These are phyloP conservation scores for Salvia hispanica DNA, from an alignment of 257 asterid genomes.

Conservation along the genomic window DNA sequence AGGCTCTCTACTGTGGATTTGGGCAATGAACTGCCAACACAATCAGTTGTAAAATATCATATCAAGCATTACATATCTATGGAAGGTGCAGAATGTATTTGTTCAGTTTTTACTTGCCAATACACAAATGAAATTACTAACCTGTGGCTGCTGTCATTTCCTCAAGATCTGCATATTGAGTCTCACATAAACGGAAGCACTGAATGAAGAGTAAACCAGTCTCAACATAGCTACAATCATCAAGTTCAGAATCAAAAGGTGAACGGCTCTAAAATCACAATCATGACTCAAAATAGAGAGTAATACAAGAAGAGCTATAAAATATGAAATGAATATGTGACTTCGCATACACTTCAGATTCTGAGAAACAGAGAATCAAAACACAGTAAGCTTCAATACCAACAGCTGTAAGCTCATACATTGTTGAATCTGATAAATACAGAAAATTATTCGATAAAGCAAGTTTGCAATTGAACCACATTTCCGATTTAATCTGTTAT, in stretches of 20 bases:
- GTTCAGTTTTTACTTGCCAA: neutral
- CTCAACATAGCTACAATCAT: constrained; percentile 3
- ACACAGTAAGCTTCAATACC: neutral
- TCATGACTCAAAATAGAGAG: neutral
- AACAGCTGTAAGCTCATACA: neutral
- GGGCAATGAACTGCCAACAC: neutral
- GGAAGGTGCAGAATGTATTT: neutral
- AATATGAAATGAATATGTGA: neutral
- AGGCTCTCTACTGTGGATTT: neutral
- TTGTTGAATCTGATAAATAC: neutral
- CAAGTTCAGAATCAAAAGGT: neutral
- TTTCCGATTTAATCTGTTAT: neutral
- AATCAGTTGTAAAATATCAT: constrained; percentile 1
- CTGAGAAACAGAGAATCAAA: neutral
- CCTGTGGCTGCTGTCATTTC: too few relatives aligned
- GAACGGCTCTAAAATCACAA: neutral
- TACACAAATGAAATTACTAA: neutral
- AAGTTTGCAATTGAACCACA: neutral
- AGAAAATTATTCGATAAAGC: neutral
- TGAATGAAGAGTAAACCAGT: neutral
- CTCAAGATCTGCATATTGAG: too few relatives aligned
- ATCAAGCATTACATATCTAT: neutral
- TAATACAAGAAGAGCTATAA: neutral
- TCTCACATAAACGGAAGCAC: neutral
- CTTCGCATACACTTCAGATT: neutral